Percentiles rank a stretch among this genome's conserved stretches.
phyloP scores from a whole-genome alignment of 441 rosid genomes.

The Capsella rubella region DNA sequence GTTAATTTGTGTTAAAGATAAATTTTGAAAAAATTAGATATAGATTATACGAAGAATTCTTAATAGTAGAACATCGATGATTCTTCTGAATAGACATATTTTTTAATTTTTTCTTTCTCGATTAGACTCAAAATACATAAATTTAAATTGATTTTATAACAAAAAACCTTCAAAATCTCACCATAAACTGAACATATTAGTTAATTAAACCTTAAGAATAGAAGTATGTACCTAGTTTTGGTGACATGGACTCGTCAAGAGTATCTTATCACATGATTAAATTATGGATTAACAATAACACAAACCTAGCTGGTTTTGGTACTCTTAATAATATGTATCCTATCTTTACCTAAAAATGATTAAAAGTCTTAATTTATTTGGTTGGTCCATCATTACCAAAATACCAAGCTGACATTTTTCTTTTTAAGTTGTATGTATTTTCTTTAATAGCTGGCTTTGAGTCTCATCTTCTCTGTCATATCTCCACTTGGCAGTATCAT shows the following conservation, averaged over 20 bases:
- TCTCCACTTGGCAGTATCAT: constrained; percentile 18
- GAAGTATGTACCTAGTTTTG: constrained; percentile 5
- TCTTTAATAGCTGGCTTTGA: constrained; percentile 31
- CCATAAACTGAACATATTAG: too few species aligned
- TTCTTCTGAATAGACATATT: too few species aligned
- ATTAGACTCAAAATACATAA: too few species aligned
- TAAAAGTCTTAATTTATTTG: not conserved
- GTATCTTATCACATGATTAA: constrained; percentile 35
- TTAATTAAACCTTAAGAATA: not conserved
- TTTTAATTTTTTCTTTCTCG: too few species aligned
- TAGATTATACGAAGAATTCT: too few species aligned
- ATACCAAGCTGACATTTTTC: constrained; percentile 24
- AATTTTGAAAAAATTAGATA: too few species aligned
- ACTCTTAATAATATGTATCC: not conserved
- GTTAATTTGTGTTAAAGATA: too few species aligned
- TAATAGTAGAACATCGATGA: too few species aligned
- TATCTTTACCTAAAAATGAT: not conserved
- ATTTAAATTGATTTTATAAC: too few species aligned
- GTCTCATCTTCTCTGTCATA: constrained; percentile 12
- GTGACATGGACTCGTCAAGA: constrained; percentile 31
- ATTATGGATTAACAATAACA: constrained; percentile 12
- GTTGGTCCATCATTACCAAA: constrained; percentile 33
- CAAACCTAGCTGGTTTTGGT: constrained; percentile 28
- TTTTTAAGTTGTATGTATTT: not conserved
- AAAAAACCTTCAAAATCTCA: too few species aligned